phyloP scores from a whole-genome alignment of 495 filamentous ascomycete species.

The Elasticomyces elasticus region DNA sequence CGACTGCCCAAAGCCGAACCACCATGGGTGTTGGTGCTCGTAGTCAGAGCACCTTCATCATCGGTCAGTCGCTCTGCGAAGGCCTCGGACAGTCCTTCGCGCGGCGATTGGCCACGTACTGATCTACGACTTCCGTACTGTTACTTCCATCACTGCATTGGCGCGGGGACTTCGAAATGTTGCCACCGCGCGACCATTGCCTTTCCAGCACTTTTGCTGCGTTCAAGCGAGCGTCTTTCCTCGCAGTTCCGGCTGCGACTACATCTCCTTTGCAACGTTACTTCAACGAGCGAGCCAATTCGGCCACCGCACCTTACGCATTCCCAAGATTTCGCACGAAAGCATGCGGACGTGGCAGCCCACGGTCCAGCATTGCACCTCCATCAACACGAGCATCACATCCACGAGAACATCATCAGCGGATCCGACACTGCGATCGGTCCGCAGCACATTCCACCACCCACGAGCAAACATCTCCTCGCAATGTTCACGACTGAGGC shows the following conservation, averaged over 20 bases:
- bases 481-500: neutral
- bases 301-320: neutral
- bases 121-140: neutral
- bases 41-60: slow-evolving; percentile 12
- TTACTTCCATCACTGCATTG: slow-evolving; percentile 4
- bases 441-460: neutral
- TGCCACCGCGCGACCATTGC: neutral
- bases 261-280: neutral
- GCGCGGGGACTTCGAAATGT: slow-evolving; percentile 3
- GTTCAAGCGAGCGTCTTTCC: slow-evolving; percentile 4
- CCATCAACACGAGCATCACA: neutral
- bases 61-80: slow-evolving; percentile 8
- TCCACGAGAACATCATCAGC: neutral
- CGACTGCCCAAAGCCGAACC: slow-evolving; percentile 11
- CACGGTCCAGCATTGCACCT: neutral
- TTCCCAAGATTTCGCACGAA: neutral
- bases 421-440: neutral
- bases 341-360: neutral
- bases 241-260: neutral
- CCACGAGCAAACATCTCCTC: neutral
- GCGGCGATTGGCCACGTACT: slow-evolving; percentile 21
- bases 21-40: slow-evolving; percentile 4
- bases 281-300: neutral
- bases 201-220: slow-evolving; percentile 1
- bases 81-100: slow-evolving; percentile 16